These are phyloP conservation scores for Chaetomium cochliodes DNA, from an alignment of 495 filamentous ascomycete genomes.

Conservation along the genomic window DNA sequence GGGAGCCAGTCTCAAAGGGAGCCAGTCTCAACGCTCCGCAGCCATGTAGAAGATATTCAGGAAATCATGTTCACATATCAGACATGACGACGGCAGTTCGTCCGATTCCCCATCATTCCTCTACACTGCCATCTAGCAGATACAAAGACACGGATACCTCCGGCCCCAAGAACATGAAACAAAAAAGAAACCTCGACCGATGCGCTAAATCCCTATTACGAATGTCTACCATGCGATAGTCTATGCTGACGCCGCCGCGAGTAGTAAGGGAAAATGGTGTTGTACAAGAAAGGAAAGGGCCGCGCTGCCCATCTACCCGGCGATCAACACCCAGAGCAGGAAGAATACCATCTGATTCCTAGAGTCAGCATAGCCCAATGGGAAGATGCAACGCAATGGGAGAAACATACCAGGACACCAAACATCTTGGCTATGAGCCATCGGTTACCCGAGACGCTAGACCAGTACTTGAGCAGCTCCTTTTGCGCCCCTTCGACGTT, in stretches of 20 bases:
- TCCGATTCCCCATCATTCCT: neutral
- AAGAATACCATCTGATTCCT: constrained; percentile 33
- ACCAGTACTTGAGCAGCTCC: constrained; percentile 96
- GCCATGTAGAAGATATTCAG: no score
- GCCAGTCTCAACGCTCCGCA: no score
- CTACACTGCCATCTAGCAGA: constrained; percentile 10
- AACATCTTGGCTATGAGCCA: constrained; percentile 99
- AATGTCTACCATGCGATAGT: constrained; percentile 28
- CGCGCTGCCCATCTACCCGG: constrained; percentile 30
- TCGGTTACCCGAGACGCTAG: constrained; percentile 84
- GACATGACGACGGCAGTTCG: neutral
- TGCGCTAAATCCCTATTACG: constrained; percentile 22
- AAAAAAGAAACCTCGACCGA: neutral
- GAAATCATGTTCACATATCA: neutral
- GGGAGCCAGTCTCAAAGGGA: no score
- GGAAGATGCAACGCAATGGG: constrained; percentile 29
- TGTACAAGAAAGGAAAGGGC: constrained; percentile 20
- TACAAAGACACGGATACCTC: constrained; percentile 15
- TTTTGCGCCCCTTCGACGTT: constrained; percentile 95
- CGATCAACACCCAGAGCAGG: constrained; percentile 42
- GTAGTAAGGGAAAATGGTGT: constrained; percentile 19
- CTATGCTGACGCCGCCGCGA: constrained; percentile 29
- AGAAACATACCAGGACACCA: constrained; percentile 67
- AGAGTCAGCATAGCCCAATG: neutral
- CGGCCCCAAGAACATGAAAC: neutral